Conservation (phyloP, 2,329 filamentous ascomycete species). For the Teratosphaeria zuluensis region DNA sequence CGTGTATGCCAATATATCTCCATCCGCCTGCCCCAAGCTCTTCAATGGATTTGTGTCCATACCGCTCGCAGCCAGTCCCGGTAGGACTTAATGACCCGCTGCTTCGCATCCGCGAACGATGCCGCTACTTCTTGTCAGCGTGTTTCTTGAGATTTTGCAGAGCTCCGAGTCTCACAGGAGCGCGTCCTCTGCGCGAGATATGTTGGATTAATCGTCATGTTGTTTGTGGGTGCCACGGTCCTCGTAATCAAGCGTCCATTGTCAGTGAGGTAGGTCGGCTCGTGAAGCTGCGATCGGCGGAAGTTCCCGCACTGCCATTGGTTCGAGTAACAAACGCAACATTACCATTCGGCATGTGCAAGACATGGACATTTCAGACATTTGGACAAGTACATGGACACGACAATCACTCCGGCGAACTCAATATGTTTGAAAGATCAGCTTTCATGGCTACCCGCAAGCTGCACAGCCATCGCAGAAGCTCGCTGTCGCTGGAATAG, state of each 20-base stretch:
- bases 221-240: neutral
- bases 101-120: slow-evolving; percentile 82
- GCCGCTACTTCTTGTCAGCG: slow-evolving; percentile 47
- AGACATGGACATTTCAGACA: neutral
- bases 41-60: slow-evolving; percentile 38
- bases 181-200: slow-evolving; percentile 60
- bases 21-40: neutral
- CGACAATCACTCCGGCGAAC: neutral
- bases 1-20: neutral
- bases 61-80: slow-evolving; percentile 94
- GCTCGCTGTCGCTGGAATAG: neutral
- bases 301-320: neutral
- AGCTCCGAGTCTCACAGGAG: slow-evolving; percentile 30
- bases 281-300: neutral
- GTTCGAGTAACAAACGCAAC: too few relatives aligned
- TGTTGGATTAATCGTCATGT: slow-evolving; percentile 69
- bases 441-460: neutral
- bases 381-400: neutral
- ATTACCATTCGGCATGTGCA: neutral
- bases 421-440: neutral
- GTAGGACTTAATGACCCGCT: slow-evolving; percentile 79
- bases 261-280: neutral
- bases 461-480: neutral
- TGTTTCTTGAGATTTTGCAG: neutral
- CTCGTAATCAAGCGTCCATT: neutral